These are phyloP conservation scores for Herpetomonas samuelpessoai DNA, from an alignment of 208 protist species.

Conservation along the genomic window DNA sequence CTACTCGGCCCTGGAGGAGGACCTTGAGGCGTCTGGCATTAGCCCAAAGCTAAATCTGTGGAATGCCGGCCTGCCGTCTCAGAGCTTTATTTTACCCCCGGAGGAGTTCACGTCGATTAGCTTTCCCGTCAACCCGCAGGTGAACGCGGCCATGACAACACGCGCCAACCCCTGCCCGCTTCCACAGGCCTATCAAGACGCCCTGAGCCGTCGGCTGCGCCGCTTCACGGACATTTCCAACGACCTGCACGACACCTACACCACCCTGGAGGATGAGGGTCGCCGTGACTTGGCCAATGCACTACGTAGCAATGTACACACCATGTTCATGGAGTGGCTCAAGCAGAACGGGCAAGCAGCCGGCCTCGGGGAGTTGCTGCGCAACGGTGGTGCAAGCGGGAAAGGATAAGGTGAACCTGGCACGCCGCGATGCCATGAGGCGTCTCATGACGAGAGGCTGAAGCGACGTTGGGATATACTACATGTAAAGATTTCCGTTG, in stretches of 20 bases:
- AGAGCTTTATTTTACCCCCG: conserved; percentile 63
- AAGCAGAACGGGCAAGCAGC: conserved; percentile 74
- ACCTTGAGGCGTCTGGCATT: conserved; percentile 76
- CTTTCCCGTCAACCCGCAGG: conserved; percentile 64
- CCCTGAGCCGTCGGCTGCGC: conserved; percentile 54
- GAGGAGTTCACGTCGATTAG: conserved; percentile 78
- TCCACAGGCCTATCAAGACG: conserved; percentile 67
- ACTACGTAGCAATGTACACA: conserved; percentile 66
- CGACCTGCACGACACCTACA: conserved; percentile 61
- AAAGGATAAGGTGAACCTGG: background rate
- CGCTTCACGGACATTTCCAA: conserved; percentile 75
- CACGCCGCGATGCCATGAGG: too few relatives aligned
- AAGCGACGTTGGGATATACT: too few relatives aligned
- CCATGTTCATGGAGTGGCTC: conserved; percentile 85
- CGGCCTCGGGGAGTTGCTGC: conserved; percentile 64
- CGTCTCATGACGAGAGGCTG: too few relatives aligned
- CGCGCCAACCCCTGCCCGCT: conserved; percentile 80
- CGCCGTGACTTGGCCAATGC: conserved; percentile 66
- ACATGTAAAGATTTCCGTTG: too few relatives aligned
- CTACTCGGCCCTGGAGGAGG: conserved; percentile 84
- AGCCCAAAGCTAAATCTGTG: conserved; percentile 87
- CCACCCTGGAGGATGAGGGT: conserved; percentile 61
- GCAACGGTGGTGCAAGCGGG: conserved; percentile 3
- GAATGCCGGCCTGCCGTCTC: conserved; percentile 75
- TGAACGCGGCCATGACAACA: conserved; percentile 55